Evolutionary conservation across 1,139 yeast species (phyloP).

Genomic region (Blastobotrys indianensis): DNA sequence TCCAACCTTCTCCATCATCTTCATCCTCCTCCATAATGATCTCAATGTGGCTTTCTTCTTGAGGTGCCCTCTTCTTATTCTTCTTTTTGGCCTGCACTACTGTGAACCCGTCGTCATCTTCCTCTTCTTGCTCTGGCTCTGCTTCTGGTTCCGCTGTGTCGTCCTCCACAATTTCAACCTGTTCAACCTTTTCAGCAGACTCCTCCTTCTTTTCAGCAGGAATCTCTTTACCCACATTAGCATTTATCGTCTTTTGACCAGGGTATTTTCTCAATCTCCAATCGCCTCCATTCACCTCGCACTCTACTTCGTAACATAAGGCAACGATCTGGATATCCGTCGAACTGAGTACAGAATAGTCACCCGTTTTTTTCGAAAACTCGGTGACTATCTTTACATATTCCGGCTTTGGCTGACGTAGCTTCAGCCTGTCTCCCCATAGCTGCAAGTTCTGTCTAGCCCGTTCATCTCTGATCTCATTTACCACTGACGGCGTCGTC

Average conservation of each 20-base stretch:
- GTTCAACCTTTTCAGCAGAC: constrained; percentile 5
- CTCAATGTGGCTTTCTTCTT: constrained; percentile 9
- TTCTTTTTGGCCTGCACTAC: constrained; percentile 24
- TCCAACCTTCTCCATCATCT: constrained; percentile 90
- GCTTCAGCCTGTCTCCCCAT: constrained; percentile 56
- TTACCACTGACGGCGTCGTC: constrained; percentile 88
- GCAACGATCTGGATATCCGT: constrained; percentile 94
- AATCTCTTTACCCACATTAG: background rate
- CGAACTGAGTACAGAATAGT: constrained; percentile 74
- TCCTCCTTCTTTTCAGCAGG: constrained; percentile 14
- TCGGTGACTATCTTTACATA: constrained; percentile 59
- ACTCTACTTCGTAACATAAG: constrained; percentile 79
- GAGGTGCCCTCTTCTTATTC: constrained; percentile 2
- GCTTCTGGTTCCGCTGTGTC: constrained; percentile 3
- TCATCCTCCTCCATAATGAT: constrained; percentile 50
- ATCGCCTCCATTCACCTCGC: constrained; percentile 61
- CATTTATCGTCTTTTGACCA: constrained; percentile 43
- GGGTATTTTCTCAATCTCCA: constrained; percentile 61
- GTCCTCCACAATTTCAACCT: background rate
- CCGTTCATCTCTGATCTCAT: constrained; percentile 80
- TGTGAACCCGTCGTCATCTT: constrained; percentile 31
- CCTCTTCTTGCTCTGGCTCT: constrained; percentile 15
- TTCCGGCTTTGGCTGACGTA: constrained; percentile 68
- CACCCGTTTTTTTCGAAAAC: constrained; percentile 89
- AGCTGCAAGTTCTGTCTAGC: constrained; percentile 69